These are phyloP conservation scores for Naematelia encephala DNA, from an alignment of 768 basidiomycete genomes.

Conservation along the genomic window DNA sequence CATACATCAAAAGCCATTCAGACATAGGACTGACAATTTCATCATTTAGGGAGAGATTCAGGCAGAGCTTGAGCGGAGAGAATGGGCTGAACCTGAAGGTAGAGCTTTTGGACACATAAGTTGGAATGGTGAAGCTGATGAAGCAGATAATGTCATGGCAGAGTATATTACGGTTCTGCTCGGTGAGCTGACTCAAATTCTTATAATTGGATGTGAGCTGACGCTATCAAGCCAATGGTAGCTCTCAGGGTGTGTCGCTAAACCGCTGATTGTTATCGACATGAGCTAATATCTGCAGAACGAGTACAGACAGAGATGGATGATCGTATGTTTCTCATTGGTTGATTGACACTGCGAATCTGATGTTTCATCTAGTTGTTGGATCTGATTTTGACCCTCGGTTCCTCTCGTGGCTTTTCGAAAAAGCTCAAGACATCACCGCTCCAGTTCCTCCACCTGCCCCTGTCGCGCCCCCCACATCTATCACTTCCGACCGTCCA, in stretches of 20 bases:
- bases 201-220: slow-evolving; percentile 1
- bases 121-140: neutral
- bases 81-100: slow-evolving; percentile 47
- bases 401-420: slow-evolving; percentile 47
- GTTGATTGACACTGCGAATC: neutral
- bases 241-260: slow-evolving; percentile 22
- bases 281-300: slow-evolving; percentile 23
- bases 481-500: slow-evolving; percentile 2
- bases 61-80: slow-evolving; percentile 38
- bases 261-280: neutral
- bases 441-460: slow-evolving; percentile 10
- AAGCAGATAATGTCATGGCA: slow-evolving; percentile 48
- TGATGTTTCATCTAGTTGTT: slow-evolving; percentile 15
- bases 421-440: slow-evolving; percentile 18
- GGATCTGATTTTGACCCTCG: slow-evolving; percentile 29
- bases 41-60: slow-evolving; percentile 38
- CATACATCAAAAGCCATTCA: too few species aligned
- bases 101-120: neutral
- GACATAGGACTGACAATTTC: neutral
- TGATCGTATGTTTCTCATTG: slow-evolving; percentile 29
- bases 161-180: slow-evolving; percentile 49
- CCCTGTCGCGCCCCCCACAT: slow-evolving; percentile 5
- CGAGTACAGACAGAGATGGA: slow-evolving; percentile 45
- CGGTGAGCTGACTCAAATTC: slow-evolving; percentile 23
- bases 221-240: slow-evolving; percentile 42